These are phyloP conservation scores for Ramalina peruviana DNA, from an alignment of 495 filamentous ascomycete species.

Conservation along the genomic window DNA sequence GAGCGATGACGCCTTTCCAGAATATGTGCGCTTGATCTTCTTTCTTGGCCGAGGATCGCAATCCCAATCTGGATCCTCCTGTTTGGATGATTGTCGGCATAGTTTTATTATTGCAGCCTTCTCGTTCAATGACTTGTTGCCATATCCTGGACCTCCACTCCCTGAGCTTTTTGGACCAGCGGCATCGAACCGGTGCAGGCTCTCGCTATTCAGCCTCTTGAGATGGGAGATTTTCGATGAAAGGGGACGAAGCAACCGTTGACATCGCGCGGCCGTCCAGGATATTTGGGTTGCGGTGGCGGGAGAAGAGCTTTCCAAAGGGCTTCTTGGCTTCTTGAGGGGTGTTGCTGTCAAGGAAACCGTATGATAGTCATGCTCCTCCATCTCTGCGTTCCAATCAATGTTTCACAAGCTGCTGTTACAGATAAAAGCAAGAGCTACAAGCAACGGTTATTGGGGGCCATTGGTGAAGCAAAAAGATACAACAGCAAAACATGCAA, in stretches of 20 bases:
- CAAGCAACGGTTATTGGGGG: background rate
- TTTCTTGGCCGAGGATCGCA: constrained; percentile 13
- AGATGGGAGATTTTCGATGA: constrained; percentile 37
- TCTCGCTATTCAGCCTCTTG: constrained; percentile 24
- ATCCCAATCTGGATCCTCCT: constrained; percentile 18
- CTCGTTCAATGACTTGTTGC: background rate
- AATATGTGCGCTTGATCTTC: constrained; percentile 22
- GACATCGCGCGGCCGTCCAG: constrained; percentile 44
- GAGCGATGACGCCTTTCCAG: constrained; percentile 5
- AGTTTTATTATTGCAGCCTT: background rate
- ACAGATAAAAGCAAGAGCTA: constrained; percentile 1
- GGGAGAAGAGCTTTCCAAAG: background rate
- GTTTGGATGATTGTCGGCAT: background rate
- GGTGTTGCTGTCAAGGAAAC: background rate
- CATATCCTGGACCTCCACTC: background rate
- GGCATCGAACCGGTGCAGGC: background rate
- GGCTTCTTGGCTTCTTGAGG: background rate
- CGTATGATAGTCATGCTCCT: background rate
- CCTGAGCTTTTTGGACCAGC: background rate
- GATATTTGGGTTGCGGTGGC: constrained; percentile 10
- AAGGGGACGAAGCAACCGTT: constrained; percentile 40
- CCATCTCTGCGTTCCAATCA: background rate
- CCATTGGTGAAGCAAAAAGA: background rate
- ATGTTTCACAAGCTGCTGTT: background rate
- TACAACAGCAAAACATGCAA: too few relatives aligned